These are phyloP conservation scores for Tolypocladium pustulatum DNA, from an alignment of 2,329 filamentous ascomycete species.

Conservation along the genomic window DNA sequence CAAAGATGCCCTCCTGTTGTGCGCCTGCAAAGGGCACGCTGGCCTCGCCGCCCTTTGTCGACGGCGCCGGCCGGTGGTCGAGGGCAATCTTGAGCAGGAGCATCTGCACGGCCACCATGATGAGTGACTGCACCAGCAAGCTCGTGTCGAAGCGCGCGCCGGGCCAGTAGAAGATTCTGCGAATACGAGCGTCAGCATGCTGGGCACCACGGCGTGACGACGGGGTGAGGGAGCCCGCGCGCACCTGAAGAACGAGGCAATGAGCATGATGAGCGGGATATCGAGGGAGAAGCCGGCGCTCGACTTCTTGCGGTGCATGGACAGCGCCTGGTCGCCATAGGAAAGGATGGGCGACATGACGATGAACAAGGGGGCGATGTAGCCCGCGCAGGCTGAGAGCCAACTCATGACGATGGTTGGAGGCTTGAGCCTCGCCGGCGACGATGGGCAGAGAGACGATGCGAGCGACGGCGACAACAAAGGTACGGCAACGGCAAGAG, in stretches of 20 bases:
- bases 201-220: no score
- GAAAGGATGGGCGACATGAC: constrained; percentile 53
- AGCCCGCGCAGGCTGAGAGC: constrained; percentile 40
- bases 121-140: constrained; percentile 52
- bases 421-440: not conserved
- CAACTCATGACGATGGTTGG: constrained; percentile 25
- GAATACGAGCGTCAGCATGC: constrained; percentile 10
- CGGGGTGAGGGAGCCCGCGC: constrained; percentile 8
- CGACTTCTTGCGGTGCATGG: constrained; percentile 53
- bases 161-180: constrained; percentile 60
- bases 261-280: constrained; percentile 62
- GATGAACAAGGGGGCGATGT: constrained; percentile 52
- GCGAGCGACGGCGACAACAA: not conserved
- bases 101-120: constrained; percentile 55
- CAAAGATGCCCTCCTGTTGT: constrained; percentile 25
- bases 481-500: not conserved
- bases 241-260: constrained; percentile 55
- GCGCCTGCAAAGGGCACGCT: constrained; percentile 50
- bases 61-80: constrained; percentile 51
- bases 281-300: constrained; percentile 61
- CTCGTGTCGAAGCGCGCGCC: constrained; percentile 54
- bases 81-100: constrained; percentile 57
- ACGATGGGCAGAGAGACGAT: not conserved
- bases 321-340: constrained; percentile 54
- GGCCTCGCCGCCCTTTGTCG: constrained; percentile 49